These are phyloP conservation scores for Coprinopsis sp. DNA, from an alignment of 768 basidiomycete species.

Conservation along the genomic window DNA sequence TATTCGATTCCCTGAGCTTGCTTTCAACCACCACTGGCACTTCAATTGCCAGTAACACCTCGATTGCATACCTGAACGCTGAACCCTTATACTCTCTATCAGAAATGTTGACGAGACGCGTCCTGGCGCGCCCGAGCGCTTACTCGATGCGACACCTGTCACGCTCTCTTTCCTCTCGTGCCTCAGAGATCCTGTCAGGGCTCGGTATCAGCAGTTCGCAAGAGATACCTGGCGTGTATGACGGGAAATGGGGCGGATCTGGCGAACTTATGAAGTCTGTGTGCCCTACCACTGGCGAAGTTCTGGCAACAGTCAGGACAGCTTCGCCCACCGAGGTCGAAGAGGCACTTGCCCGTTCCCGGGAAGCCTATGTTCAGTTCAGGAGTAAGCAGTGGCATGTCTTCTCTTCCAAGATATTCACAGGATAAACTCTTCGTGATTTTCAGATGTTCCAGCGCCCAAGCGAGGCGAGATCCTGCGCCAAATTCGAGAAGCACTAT, in stretches of 20 bases:
- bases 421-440: constrained; percentile 2
- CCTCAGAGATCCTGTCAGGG: constrained; percentile 59
- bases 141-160: constrained; percentile 19
- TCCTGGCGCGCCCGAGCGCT: constrained; percentile 11
- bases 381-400: constrained; percentile 36
- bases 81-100: no score
- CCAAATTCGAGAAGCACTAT: constrained; percentile 80
- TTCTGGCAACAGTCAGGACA: constrained; percentile 68
- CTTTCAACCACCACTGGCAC: no score
- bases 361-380: constrained; percentile 69
- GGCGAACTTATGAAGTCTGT: constrained; percentile 66
- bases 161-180: constrained; percentile 63
- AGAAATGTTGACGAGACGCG: constrained; percentile 22
- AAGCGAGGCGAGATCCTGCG: constrained; percentile 83
- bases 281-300: constrained; percentile 87
- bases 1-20: not conserved
- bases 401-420: not conserved
- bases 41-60: no score
- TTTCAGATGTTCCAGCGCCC: constrained; percentile 68
- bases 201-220: constrained; percentile 55
- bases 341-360: constrained; percentile 58
- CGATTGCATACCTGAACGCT: no score
- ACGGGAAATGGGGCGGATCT: constrained; percentile 75
- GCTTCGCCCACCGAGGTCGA: constrained; percentile 74
- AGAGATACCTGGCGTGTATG: constrained; percentile 72